Base-by-base conservation (phyloP, 768 basidiomycete genomes). In the Leccinum variicolor region DNA sequence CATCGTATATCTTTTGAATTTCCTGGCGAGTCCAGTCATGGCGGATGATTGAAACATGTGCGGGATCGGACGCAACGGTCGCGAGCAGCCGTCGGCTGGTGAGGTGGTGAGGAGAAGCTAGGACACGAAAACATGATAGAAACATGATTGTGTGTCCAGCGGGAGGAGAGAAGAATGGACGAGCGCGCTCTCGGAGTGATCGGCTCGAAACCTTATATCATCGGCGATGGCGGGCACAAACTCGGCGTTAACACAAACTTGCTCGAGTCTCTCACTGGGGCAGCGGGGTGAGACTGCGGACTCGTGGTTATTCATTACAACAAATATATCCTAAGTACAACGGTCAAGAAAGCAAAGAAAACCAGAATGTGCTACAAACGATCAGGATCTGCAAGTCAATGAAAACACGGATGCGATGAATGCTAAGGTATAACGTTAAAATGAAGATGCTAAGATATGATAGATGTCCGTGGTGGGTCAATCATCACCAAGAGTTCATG, bases 1-100 rank as follows among this genome's bases (percentile, higher is more conserved):
- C 79, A 71, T 97, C 85, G 69, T 92, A 98, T 55, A 98, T 87
- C 53, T 80, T 73, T 69, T 93, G 87, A 56, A 98, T 89, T 73
- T 97, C 92, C 28, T 81, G 74, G 65, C 83, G 85, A 25, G 81
- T 76, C 94, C 93, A 95, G 60, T 86, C 78, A 63, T 83, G 80
- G 43, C 86, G 79, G 45, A 81, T 74, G 26, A 55, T 21, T 51
- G 62, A 17, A 59, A 61, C 29, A 3, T 41, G 34, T 2, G 50
- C 31, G 14, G 52, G 41, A 50, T 57, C 59, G 3, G 64, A 57
- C 3, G 77, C 65, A 21, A 83, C 81, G 3, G 87, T 90, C 21
- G 90, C 87, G 36, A 90, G 79, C 23, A 81, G 66, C 34, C 89
- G 79, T 45, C 71, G 53, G 80, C 61, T 58, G 61, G 64, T 9